Evolutionary conservation across 164 flowering plant genomes (phyloP).

Genomic region (Cinnamomum chago): DNA sequence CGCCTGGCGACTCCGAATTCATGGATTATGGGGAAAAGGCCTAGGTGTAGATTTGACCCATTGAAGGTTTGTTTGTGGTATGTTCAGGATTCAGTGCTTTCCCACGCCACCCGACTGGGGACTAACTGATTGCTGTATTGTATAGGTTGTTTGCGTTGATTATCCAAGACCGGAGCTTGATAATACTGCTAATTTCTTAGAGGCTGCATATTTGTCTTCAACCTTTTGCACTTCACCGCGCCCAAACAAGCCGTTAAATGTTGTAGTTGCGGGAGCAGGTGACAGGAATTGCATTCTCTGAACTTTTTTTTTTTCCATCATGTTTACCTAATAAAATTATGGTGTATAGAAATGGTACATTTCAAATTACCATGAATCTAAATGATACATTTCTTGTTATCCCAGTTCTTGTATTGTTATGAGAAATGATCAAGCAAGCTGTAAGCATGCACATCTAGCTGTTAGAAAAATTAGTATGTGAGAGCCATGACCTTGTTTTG

Average conservation of each 20-base stretch:
- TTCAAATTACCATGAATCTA: too few species aligned
- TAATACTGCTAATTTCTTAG: constrained; percentile 65
- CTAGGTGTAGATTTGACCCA: constrained; percentile 9
- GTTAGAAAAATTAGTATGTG: too few species aligned
- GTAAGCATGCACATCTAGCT: too few species aligned
- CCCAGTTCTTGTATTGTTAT: too few species aligned
- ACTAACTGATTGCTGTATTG: constrained; percentile 7
- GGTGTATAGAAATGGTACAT: too few species aligned
- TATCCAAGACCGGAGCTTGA: constrained; percentile 94
- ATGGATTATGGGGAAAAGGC: not conserved
- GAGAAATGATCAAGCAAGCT: too few species aligned
- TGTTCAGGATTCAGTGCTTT: not conserved
- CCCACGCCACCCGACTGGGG: not conserved
- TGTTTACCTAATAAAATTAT: too few species aligned
- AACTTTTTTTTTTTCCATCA: too few species aligned
- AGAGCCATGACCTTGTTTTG: too few species aligned
- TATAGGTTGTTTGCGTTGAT: constrained; percentile 81
- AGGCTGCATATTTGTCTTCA: constrained; percentile 87
- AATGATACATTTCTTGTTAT: too few species aligned
- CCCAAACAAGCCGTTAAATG: constrained; percentile 66
- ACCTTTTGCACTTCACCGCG: constrained; percentile 57
- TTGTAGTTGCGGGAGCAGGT: constrained; percentile 98
- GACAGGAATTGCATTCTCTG: constrained; percentile 2
- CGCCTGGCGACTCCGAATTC: constrained; percentile 7
- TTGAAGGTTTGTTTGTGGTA: constrained; percentile 17